These are phyloP conservation scores for Crucibulum laeve DNA, from an alignment of 768 basidiomycete species.

Conservation along the genomic window DNA sequence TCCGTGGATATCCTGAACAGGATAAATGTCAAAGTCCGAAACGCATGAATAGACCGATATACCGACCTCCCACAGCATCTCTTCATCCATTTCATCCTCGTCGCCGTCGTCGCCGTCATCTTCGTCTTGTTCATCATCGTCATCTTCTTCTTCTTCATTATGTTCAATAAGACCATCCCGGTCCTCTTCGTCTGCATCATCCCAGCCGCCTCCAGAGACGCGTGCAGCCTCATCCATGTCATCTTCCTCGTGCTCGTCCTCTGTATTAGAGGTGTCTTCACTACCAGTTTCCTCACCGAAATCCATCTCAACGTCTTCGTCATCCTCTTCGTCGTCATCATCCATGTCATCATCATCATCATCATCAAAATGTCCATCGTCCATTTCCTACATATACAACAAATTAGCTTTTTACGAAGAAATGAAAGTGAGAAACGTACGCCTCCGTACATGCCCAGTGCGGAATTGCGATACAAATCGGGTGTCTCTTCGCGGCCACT, in stretches of 20 bases:
- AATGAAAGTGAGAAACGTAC: constrained; percentile 41
- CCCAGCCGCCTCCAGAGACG: constrained; percentile 61
- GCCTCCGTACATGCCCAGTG: constrained; percentile 92
- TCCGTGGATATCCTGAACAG: constrained; percentile 47
- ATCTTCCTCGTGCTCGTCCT: constrained; percentile 63
- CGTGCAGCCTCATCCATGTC: constrained; percentile 56
- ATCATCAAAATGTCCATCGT: constrained; percentile 62
- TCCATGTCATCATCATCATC: constrained; percentile 83
- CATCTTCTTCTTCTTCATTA: constrained; percentile 46
- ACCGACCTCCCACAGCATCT: constrained; percentile 33
- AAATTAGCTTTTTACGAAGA: constrained; percentile 6
- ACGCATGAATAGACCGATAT: not conserved
- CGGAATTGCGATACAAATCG: constrained; percentile 93
- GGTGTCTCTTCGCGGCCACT: constrained; percentile 76
- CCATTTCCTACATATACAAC: constrained; percentile 65
- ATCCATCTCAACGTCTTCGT: constrained; percentile 85
- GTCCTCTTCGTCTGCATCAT: constrained; percentile 65
- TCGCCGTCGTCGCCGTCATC: constrained; percentile 48
- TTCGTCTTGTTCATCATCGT: constrained; percentile 39
- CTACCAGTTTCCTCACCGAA: constrained; percentile 81
- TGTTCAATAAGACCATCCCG: constrained; percentile 58
- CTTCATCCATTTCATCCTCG: constrained; percentile 24
- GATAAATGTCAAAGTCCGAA: not conserved
- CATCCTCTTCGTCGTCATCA: constrained; percentile 76
- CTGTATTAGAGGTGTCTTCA: constrained; percentile 75